Evolutionary conservation across 1,284 basidiomycete species (phyloP), one percentile per base, ranked within the genome.

Genomic region (Tilletiaria anomala): DNA sequence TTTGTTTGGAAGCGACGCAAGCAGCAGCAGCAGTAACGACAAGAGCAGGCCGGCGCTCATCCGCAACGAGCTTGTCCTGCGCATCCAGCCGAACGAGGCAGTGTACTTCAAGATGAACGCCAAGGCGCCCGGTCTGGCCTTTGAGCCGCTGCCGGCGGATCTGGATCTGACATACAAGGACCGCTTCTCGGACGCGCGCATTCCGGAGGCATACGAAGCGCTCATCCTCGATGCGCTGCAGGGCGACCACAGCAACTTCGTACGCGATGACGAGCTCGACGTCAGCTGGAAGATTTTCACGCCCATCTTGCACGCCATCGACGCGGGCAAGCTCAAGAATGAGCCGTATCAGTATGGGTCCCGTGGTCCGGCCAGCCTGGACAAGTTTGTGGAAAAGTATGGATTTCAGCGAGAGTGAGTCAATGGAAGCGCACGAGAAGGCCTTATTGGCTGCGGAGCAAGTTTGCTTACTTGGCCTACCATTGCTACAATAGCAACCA

Each of bases 231-330:
- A 67, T 32, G 66, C 65, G 10, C 43, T 69, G 40, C 54, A 63
- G 34, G 68, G 65, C 17, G 61, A 67, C 34, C 62, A 68, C 47
- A 58, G 61, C 38, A 65, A 58, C 50, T 68, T 64, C 54, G 67
- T 68, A 12, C 59, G 67, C 15, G 62, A 68, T 45, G 65, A 68
- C 40, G 65, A 69, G 45, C 51, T 68, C 22, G 51, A 57, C 19
- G 65, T 59, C 6, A 58, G 56, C 34, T 68, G 67, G 67, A 50
- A 51, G 32, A 64, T 68, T 46, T 67, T 68, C 38, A 68, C 66
- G 6, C 65, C 65, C 19, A 35, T 65, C 32, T 48, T 65, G 15
- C 59, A 64, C 44, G 57, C 55, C 29, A 65, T 65, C 32, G 62
- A 65, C 39, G 47, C 39, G 3, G 62, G 62, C 37, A 54, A 64